Conservation (phyloP, 169 alveolate genomes). For the Theileria orientalis region DNA sequence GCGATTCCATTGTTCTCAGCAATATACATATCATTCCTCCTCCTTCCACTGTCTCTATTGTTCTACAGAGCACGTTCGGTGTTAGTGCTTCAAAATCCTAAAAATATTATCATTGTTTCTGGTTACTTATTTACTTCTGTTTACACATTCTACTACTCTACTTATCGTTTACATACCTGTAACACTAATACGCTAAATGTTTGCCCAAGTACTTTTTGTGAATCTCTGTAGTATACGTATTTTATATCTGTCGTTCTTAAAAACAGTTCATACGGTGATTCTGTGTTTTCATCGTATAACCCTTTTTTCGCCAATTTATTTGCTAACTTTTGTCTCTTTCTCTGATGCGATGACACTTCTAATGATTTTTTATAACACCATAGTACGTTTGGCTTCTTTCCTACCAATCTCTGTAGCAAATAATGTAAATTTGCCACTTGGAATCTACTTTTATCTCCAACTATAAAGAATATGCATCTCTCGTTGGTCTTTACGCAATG, state of each 20-base stretch:
- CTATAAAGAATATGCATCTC: conserved; percentile 92
- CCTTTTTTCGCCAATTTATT: conserved; percentile 92
- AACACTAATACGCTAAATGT: conserved; percentile 95
- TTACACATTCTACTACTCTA: not conserved
- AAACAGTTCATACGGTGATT: conserved; percentile 96
- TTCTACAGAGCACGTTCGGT: conserved; percentile 99
- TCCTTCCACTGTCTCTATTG: conserved; percentile 99
- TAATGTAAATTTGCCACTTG: conserved; percentile 90
- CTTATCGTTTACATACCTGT: conserved; percentile 76
- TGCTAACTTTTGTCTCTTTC: conserved; percentile 92
- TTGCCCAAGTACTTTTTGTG: conserved; percentile 93
- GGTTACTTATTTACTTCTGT: not conserved
- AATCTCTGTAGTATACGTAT: conserved; percentile 96
- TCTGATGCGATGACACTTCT: conserved; percentile 94
- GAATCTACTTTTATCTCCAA: conserved; percentile 96
- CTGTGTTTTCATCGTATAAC: conserved; percentile 89
- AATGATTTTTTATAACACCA: conserved; percentile 99
- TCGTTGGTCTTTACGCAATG: conserved; percentile 86
- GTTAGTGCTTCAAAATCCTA: conserved; percentile 98
- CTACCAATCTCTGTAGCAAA: conserved; percentile 69
- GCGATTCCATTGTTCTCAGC: conserved; percentile 85
- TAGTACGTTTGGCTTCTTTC: conserved; percentile 87
- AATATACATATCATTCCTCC: conserved; percentile 94
- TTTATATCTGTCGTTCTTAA: conserved; percentile 91
- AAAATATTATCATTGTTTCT: not conserved